Evolutionary conservation across 75 land plant species (phyloP).

Genomic region (Gnetum montanum): DNA sequence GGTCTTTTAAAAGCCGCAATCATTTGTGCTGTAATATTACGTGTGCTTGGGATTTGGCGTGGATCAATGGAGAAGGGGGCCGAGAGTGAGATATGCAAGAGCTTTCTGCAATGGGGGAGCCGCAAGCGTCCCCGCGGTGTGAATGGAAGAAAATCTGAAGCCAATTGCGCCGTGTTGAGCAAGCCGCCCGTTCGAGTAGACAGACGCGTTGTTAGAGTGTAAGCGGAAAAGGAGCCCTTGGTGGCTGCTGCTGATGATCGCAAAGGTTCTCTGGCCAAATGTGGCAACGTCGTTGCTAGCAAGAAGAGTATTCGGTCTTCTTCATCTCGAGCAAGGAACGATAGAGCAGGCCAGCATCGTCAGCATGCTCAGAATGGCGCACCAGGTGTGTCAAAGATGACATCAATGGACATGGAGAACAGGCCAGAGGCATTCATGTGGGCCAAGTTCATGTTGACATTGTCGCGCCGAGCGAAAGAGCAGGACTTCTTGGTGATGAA

Average conservation of each 20-base stretch:
- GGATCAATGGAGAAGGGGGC: not conserved
- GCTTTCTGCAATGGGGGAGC: conserved; percentile 2
- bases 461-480: conserved; percentile 83
- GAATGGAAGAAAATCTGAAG: conserved; percentile 1
- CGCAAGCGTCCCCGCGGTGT: conserved; percentile 4
- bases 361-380: not conserved
- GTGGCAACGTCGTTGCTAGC: not conserved
- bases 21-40: no score
- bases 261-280: not conserved
- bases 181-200: conserved; percentile 2
- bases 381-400: conserved; percentile 2
- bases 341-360: conserved; percentile 2
- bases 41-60: no score
- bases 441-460: conserved; percentile 60
- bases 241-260: not conserved
- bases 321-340: not conserved
- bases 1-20: no score
- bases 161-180: not conserved
- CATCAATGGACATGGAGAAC: not conserved
- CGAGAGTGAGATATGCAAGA: not conserved
- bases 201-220: conserved; percentile 2
- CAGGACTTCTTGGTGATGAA: conserved; percentile 88
- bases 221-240: not conserved
- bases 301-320: not conserved
- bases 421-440: conserved; percentile 8